Evolutionary conservation across 176 grass and related monocot genomes (phyloP).

Genomic region (Eleusine indica): DNA sequence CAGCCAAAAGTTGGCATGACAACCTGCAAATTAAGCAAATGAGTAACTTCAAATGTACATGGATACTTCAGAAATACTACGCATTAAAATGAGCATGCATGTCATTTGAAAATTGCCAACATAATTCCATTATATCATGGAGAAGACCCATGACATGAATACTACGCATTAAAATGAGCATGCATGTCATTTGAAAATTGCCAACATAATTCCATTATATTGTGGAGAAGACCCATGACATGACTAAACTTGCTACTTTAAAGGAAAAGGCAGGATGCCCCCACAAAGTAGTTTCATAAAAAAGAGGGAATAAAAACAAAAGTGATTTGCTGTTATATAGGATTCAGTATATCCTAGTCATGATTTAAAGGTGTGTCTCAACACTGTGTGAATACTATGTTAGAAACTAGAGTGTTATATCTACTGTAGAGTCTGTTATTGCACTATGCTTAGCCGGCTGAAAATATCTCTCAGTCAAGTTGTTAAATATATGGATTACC

Average conservation of each 20-base stretch:
- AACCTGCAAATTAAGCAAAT: conserved; percentile 55
- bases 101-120: conserved; percentile 16
- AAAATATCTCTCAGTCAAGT: conserved; percentile 4
- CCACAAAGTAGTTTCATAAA: not conserved
- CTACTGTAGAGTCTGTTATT: not conserved
- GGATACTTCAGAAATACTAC: conserved; percentile 2
- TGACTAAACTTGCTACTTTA: not conserved
- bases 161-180: not conserved
- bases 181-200: conserved; percentile 13
- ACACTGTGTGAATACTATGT: not conserved
- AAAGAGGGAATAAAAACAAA: not conserved
- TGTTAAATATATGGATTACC: conserved; percentile 56
- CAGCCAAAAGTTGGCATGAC: conserved; percentile 91
- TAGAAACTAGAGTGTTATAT: not conserved
- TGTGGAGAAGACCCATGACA: not conserved
- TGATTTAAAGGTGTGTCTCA: not conserved
- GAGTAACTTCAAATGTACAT: conserved; percentile 19
- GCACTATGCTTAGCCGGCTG: not conserved
- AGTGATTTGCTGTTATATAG: not conserved
- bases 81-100: conserved; percentile 7
- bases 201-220: conserved; percentile 1
- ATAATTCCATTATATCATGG: not conserved
- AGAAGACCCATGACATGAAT: no score
- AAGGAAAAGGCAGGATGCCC: not conserved
- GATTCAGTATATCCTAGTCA: conserved; percentile 7